phyloP scores from a whole-genome alignment of 192 early-diverging fungal genomes.

The Coemansia sp. region DNA sequence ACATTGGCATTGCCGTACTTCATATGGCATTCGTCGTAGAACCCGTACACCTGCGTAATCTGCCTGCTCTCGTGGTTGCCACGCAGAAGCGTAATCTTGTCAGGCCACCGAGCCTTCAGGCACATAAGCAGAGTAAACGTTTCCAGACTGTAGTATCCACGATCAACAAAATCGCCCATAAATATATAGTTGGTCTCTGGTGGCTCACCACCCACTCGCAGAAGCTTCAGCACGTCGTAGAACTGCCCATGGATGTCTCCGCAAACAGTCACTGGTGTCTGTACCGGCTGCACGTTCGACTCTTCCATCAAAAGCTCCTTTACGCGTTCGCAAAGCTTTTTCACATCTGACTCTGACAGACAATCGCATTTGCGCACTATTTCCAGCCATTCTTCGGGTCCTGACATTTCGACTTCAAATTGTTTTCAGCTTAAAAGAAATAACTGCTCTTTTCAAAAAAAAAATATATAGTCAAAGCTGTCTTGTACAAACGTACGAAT shows the following conservation, averaged over 20 bases:
- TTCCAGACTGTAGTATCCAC: slow-evolving; percentile 96
- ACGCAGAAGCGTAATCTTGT: slow-evolving; percentile 91
- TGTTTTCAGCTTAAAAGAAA: too few relatives aligned
- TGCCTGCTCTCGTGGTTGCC: slow-evolving; percentile 98
- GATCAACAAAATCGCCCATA: slow-evolving; percentile 99
- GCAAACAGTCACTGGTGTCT: slow-evolving; percentile 95
- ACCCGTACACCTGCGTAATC: slow-evolving; percentile 97
- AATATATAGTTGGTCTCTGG: slow-evolving; percentile 96
- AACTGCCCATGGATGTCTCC: slow-evolving; percentile 99
- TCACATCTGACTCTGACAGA: slow-evolving; percentile 93
- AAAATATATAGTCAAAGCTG: too few relatives aligned
- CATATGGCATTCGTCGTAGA: slow-evolving; percentile 88
- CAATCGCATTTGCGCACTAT: slow-evolving; percentile 90
- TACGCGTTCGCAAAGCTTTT: slow-evolving; percentile 97
- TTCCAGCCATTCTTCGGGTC: slow-evolving; percentile 96
- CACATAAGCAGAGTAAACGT: slow-evolving; percentile 92
- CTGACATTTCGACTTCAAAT: slow-evolving; percentile 36
- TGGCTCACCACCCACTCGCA: slow-evolving; percentile 93
- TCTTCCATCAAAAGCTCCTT: slow-evolving; percentile 98
- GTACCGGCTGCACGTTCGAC: slow-evolving; percentile 96
- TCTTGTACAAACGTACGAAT: too few relatives aligned
- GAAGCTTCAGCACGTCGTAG: slow-evolving; percentile 94
- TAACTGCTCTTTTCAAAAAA: too few relatives aligned
- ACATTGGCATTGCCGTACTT: slow-evolving; percentile 87
- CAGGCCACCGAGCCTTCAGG: slow-evolving; percentile 95